phyloP scores from a whole-genome alignment of 495 filamentous ascomycete genomes.

The Amorphotheca resinae region DNA sequence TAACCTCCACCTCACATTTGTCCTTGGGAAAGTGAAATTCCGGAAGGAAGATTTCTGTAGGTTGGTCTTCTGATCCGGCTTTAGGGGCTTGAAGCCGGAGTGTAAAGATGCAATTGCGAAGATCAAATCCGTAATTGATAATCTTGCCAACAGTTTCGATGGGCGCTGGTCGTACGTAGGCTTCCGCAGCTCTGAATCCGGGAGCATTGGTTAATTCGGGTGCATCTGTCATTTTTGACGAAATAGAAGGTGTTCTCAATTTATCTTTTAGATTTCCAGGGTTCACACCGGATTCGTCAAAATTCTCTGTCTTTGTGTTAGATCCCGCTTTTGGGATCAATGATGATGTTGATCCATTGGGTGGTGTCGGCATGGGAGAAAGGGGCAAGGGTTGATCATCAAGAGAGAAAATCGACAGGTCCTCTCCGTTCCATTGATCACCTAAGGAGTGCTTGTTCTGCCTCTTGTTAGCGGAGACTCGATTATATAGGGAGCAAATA shows the following conservation, averaged over 20 bases:
- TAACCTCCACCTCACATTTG: conserved; percentile 55
- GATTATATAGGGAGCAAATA: background rate
- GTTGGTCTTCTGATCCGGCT: conserved; percentile 40
- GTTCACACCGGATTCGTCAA: conserved; percentile 43
- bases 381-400: conserved; percentile 65
- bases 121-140: conserved; percentile 60
- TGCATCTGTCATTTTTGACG: conserved; percentile 38
- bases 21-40: conserved; percentile 85
- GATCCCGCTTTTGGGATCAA: conserved; percentile 20
- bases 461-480: conserved; percentile 4
- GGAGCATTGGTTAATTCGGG: conserved; percentile 43
- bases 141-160: conserved; percentile 61
- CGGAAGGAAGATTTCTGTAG: conserved; percentile 79
- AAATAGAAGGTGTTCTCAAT: conserved; percentile 59
- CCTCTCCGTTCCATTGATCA: conserved; percentile 96
- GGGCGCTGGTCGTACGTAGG: conserved; percentile 78
- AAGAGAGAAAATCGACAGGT: conserved; percentile 75
- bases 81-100: conserved; percentile 46
- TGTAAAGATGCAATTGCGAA: conserved; percentile 60
- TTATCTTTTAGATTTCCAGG: conserved; percentile 62
- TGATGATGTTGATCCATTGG: conserved; percentile 26
- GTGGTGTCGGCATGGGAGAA: conserved; percentile 29
- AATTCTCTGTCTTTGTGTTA: conserved; percentile 29
- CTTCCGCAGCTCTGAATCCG: conserved; percentile 82
- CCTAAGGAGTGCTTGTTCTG: conserved; percentile 79